These are phyloP conservation scores for Isabelozyma gotoi DNA, from an alignment of 805 yeast genomes.

Conservation along the genomic window DNA sequence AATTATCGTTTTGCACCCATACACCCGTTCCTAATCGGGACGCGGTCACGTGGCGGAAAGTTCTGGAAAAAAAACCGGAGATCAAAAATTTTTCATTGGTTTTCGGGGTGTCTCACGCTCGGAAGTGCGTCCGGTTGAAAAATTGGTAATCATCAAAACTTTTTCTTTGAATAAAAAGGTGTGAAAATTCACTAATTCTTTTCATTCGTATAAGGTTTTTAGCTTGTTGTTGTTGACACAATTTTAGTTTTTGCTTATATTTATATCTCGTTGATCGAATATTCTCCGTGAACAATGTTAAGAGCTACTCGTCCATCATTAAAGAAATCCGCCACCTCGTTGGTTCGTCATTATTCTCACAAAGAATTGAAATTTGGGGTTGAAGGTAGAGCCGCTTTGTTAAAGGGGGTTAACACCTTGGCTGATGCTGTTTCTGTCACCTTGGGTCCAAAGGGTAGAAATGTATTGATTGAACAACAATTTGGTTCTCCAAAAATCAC, in stretches of 20 bases:
- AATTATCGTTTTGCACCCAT: neutral
- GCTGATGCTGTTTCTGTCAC: slow-evolving; percentile 97
- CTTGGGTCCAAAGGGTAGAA: slow-evolving; percentile 97
- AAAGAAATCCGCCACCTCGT: slow-evolving; percentile 36
- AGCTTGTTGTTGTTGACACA: no score
- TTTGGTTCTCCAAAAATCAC: slow-evolving; percentile 98
- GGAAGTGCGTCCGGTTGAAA: neutral
- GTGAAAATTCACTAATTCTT: no score
- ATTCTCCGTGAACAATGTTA: slow-evolving; percentile 47
- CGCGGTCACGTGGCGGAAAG: neutral
- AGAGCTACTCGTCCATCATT: slow-evolving; percentile 48
- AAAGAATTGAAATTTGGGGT: slow-evolving; percentile 96
- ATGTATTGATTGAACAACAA: slow-evolving; percentile 93
- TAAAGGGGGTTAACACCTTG: slow-evolving; percentile 90
- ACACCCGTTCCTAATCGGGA: neutral
- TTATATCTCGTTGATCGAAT: no score
- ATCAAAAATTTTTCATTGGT: neutral
- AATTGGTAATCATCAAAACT: no score
- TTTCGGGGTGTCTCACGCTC: neutral
- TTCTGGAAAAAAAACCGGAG: neutral
- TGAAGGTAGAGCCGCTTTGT: slow-evolving; percentile 92
- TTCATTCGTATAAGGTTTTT: no score
- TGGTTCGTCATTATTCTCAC: slow-evolving; percentile 61
- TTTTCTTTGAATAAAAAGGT: neutral
- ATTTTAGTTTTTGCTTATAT: no score